These are phyloP conservation scores for Penicillium mononematosum DNA, from an alignment of 495 filamentous ascomycete genomes.

Conservation along the genomic window DNA sequence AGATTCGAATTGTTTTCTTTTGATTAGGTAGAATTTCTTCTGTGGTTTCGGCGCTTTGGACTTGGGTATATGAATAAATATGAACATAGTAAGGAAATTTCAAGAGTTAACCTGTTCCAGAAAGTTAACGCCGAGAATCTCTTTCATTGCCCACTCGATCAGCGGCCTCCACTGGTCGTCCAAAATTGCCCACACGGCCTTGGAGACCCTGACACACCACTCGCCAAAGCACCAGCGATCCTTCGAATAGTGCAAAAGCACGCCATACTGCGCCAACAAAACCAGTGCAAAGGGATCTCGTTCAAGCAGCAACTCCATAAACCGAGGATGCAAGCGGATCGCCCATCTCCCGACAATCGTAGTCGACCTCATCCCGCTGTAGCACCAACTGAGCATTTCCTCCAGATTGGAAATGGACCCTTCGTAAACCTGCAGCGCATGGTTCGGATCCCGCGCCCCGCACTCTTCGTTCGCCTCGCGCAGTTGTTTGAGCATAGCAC, in stretches of 20 bases:
- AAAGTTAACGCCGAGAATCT: constrained; percentile 34
- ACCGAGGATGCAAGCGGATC: constrained; percentile 49
- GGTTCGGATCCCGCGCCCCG: constrained; percentile 27
- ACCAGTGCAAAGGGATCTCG: constrained; percentile 55
- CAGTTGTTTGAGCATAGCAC: constrained; percentile 22
- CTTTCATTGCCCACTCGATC: constrained; percentile 36
- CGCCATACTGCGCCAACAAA: constrained; percentile 49
- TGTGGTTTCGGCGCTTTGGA: neutral
- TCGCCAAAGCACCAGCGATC: constrained; percentile 50
- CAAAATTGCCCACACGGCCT: constrained; percentile 39
- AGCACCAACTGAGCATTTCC: constrained; percentile 31
- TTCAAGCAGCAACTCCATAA: constrained; percentile 50
- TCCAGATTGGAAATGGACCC: constrained; percentile 35
- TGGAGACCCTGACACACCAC: constrained; percentile 39
- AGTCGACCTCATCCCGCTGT: constrained; percentile 29
- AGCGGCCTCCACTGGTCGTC: constrained; percentile 41
- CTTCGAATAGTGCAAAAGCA: constrained; percentile 41
- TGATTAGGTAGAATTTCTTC: neutral
- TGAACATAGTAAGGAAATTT: neutral
- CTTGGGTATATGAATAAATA: constrained; percentile 1
- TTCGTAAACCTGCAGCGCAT: constrained; percentile 37
- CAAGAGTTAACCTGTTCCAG: constrained; percentile 16
- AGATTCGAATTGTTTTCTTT: neutral
- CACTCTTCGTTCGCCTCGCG: constrained; percentile 32
- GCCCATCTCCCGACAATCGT: constrained; percentile 42